Evolutionary conservation across 1,284 basidiomycete genomes (phyloP).

Genomic region (Cryptococcus deneoformans): DNA sequence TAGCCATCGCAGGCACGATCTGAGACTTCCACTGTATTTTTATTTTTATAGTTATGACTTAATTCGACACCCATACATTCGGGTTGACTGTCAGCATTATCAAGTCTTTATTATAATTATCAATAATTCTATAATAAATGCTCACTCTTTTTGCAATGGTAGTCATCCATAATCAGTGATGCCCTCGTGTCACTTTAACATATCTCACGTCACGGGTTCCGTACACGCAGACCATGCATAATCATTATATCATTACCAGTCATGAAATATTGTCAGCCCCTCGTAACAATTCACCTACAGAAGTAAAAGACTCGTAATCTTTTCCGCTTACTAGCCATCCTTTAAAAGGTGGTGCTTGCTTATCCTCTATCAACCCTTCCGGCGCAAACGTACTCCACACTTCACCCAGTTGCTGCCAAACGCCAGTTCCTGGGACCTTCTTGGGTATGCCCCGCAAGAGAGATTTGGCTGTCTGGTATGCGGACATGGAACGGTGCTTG

Average conservation of each 20-base stretch:
- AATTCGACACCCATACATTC: no score
- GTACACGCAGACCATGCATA: no score
- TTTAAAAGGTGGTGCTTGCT: constrained; percentile 25
- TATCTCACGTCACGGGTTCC: no score
- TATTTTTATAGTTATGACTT: no score
- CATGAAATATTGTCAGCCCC: background rate
- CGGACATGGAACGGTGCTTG: constrained; percentile 42
- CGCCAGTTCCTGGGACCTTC: background rate
- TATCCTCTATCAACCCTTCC: background rate
- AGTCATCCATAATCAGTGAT: background rate
- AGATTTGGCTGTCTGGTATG: constrained; percentile 56
- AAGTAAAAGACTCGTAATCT: constrained; percentile 56
- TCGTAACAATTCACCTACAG: background rate
- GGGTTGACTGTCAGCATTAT: no score
- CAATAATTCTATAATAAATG: no score
- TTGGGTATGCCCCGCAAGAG: constrained; percentile 50
- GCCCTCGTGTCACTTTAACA: no score
- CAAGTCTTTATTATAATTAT: no score
- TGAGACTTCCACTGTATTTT: no score
- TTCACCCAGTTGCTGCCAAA: background rate
- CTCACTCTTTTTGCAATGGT: background rate
- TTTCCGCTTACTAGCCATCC: constrained; percentile 40
- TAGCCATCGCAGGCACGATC: no score
- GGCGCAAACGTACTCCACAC: constrained; percentile 5
- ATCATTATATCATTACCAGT: background rate